Base-by-base conservation (phyloP, 2,329 filamentous ascomycete species). In the Neofusicoccum ribis region DNA sequence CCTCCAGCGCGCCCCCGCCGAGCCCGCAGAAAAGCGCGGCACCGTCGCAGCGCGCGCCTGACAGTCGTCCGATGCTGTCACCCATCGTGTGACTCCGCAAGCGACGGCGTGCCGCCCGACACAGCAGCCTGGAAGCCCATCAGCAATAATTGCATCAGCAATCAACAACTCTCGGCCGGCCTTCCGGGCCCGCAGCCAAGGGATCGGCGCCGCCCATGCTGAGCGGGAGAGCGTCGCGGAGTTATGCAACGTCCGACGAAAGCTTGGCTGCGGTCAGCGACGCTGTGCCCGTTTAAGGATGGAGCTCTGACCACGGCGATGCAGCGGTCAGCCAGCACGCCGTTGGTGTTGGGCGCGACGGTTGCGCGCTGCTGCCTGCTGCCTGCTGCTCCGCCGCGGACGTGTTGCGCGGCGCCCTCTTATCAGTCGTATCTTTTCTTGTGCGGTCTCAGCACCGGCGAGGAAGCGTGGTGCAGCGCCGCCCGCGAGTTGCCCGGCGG, bases 191-290 rank as follows among this genome's bases (percentile, higher is more conserved):
- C 41, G 39, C 52, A 14, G 23, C 52, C 52, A 43, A 44, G 27
- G 15, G 56, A 60, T 60, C 56, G 43, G 41, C 56, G 27, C 56
- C 56, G 56, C 56, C 56, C 14, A 47, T n/a, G 27, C 54, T 43
- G 36, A 17, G 54, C 54, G 54, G 54, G 54, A 59, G 54, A 59
- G 54, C 54, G 54, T 20, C 54, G 39, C 54, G 41, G 54, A 46
- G 20, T 47, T 47, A 37, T 47, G 41, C 56, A 44, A 43, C 54
- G 23, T 34, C 54, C 39, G 23, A 14, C 23, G 20, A 46, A 59
- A 60, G 56, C 56, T 60, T 60, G 56, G 56, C 56, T 11, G 23
- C 27, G 20, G 23, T 27, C 23, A 41, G 37, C 34, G 27, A 17
- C 34, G 14, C 7, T 3, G 5, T n/a, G 46, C 46, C 17, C 43